phyloP scores from a whole-genome alignment of 192 early-diverging fungal genomes.

The Obelidium mucronatum region DNA sequence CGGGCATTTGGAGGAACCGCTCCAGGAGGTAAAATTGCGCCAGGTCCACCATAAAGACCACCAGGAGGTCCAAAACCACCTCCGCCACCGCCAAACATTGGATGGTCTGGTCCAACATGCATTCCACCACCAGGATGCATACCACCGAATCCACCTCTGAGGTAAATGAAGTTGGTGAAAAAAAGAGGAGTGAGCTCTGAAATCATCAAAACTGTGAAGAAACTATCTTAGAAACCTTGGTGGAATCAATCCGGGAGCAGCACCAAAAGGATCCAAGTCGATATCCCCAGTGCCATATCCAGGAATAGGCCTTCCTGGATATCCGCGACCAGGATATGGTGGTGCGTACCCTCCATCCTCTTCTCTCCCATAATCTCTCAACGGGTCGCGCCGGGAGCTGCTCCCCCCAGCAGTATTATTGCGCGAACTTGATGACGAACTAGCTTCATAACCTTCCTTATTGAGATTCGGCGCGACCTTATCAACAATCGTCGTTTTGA shows the following conservation, averaged over 20 bases:
- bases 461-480: conserved; percentile 70
- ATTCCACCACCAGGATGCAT: conserved; percentile 77
- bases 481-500: conserved; percentile 72
- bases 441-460: conserved; percentile 68
- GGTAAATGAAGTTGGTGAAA: too few species aligned
- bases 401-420: not conserved
- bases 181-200: not conserved
- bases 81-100: conserved; percentile 75
- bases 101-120: conserved; percentile 87
- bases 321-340: not conserved
- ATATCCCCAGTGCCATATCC: conserved; percentile 67
- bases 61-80: conserved; percentile 46
- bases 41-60: conserved; percentile 51
- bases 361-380: conserved; percentile 5
- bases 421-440: conserved; percentile 9
- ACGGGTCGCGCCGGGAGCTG: not conserved
- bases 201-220: conserved; percentile 13
- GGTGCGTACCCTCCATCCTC: not conserved
- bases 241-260: conserved; percentile 51
- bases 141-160: conserved; percentile 46
- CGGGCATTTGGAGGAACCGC: conserved; percentile 76
- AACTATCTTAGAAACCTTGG: too few species aligned
- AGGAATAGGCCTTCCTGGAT: not conserved
- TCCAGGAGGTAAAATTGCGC: conserved; percentile 56
- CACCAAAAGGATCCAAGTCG: conserved; percentile 76